phyloP scores from a whole-genome alignment of 352 stramenopile species.

The Globisporangium middletonii region DNA sequence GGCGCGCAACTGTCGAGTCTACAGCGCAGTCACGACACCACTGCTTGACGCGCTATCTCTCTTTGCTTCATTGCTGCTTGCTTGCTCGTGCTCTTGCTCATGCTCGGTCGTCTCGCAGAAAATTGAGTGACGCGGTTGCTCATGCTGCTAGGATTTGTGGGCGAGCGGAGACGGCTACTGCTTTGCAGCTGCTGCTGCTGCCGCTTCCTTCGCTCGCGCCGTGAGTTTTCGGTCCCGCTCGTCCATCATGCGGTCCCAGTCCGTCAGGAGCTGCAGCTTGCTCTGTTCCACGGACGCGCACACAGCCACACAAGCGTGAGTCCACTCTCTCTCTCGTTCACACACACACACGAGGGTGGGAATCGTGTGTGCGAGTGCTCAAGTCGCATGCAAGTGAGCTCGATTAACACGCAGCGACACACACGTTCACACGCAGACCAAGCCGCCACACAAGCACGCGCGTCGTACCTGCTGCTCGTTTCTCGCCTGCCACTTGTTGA shows the following conservation, averaged over 20 bases:
- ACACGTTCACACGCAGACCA: not conserved
- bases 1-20: too few species aligned
- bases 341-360: not conserved
- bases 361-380: not conserved
- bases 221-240: conserved; percentile 66
- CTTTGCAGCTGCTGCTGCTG: conserved; percentile 7
- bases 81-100: not conserved
- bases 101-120: too few species aligned
- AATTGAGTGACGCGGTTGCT: too few species aligned
- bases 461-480: conserved; percentile 62
- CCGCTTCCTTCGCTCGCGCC: conserved; percentile 23
- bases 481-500: conserved; percentile 72
- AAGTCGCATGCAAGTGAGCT: not conserved
- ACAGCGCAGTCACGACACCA: too few species aligned
- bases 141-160: too few species aligned
- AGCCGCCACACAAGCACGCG: not conserved
- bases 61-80: not conserved
- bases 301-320: not conserved
- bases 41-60: not conserved
- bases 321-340: not conserved
- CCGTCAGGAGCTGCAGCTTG: conserved; percentile 71
- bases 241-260: conserved; percentile 83
- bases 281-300: conserved; percentile 23
- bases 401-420: not conserved
- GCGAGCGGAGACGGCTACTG: not conserved